A percentile compares a stretch with the other conserved stretches of the same genome.
Conservation (phyloP, 495 filamentous ascomycete genomes). For the Penicillium steckii region DNA sequence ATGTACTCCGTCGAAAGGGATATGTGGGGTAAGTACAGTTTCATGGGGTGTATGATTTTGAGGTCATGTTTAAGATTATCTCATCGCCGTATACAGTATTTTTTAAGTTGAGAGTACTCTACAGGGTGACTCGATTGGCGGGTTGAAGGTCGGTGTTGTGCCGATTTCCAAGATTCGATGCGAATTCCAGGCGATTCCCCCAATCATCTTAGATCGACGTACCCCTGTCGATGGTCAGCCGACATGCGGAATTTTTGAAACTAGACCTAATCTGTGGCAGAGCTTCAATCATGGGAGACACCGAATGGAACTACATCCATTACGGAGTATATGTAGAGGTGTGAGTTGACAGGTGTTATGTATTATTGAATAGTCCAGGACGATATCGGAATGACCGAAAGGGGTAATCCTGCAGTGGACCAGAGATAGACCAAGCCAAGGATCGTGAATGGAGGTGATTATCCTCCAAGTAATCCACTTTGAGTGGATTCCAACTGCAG, state of each 20-base stretch:
- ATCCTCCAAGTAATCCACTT: neutral
- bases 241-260: constrained; percentile 17
- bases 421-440: constrained; percentile 5
- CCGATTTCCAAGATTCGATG: constrained; percentile 17
- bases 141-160: neutral
- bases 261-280: neutral
- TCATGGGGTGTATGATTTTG: neutral
- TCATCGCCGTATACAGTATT: too few species aligned
- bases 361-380: neutral
- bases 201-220: constrained; percentile 18
- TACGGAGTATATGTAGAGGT: neutral
- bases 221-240: constrained; percentile 22
- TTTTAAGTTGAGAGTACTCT: too few species aligned
- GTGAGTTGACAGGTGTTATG: neutral
- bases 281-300: neutral
- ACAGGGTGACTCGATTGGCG: too few species aligned
- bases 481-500: constrained; percentile 1
- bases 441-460: constrained; percentile 8
- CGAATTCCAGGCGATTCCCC: constrained; percentile 16
- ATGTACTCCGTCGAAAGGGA: too few species aligned
- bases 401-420: constrained; percentile 13
- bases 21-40: neutral
- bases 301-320: too few species aligned
- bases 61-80: neutral
- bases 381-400: constrained; percentile 26